Percentiles rank a stretch among this genome's conserved stretches.
These are phyloP conservation scores for Metschnikowia koreensis DNA, from an alignment of 805 yeast genomes.

Conservation along the genomic window DNA sequence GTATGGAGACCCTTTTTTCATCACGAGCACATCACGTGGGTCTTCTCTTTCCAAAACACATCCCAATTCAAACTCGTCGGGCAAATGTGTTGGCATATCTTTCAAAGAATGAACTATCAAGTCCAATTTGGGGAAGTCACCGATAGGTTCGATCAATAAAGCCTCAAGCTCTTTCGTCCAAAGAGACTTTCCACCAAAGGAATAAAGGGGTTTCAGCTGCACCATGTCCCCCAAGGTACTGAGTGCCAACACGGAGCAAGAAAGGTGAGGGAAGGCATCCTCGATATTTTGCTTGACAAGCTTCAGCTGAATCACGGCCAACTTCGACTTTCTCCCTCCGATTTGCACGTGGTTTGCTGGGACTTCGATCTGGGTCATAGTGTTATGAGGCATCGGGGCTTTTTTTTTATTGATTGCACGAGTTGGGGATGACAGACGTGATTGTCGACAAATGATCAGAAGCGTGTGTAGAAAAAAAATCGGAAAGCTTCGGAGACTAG, in stretches of 20 bases:
- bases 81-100: slow-evolving; percentile 88
- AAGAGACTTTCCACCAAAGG: slow-evolving; percentile 93
- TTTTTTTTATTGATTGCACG: neutral
- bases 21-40: slow-evolving; percentile 87
- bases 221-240: slow-evolving; percentile 90
- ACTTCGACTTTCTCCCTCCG: slow-evolving; percentile 85
- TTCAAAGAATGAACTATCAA: slow-evolving; percentile 91
- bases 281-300: slow-evolving; percentile 63
- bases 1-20: slow-evolving; percentile 65
- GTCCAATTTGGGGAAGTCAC: slow-evolving; percentile 67
- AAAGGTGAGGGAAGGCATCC: slow-evolving; percentile 56
- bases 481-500: neutral
- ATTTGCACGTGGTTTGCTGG: slow-evolving; percentile 45
- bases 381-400: slow-evolving; percentile 19
- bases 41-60: slow-evolving; percentile 85
- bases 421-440: slow-evolving; percentile 5
- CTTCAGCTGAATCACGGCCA: slow-evolving; percentile 86
- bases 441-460: neutral
- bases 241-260: slow-evolving; percentile 76
- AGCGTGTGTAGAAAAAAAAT: neutral
- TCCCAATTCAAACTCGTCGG: slow-evolving; percentile 87
- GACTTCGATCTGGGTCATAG: slow-evolving; percentile 23
- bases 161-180: slow-evolving; percentile 97
- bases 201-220: slow-evolving; percentile 79
- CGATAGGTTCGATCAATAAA: slow-evolving; percentile 60